Evolutionary conservation across 352 stramenopile genomes (phyloP).

Genomic region (Blastocystis sp.): DNA sequence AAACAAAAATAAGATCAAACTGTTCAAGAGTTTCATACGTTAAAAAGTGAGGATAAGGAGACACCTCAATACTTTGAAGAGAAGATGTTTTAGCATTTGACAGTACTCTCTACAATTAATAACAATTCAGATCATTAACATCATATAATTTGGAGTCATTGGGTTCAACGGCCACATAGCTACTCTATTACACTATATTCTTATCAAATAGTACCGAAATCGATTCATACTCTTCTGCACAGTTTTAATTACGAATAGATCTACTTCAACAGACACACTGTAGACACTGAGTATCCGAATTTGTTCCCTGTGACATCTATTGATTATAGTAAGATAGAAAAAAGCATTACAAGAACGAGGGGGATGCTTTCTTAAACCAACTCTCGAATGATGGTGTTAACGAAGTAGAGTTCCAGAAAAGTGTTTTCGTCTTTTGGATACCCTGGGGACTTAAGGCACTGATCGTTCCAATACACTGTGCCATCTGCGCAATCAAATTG

Average conservation of each 20-base stretch:
- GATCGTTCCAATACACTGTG: conserved; percentile 43
- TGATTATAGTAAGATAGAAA: neutral
- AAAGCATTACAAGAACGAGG: conserved; percentile 17
- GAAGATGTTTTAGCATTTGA: neutral
- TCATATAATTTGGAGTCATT: conserved; percentile 17
- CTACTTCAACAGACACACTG: neutral
- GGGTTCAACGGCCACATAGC: conserved; percentile 62
- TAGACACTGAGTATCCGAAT: conserved; percentile 65
- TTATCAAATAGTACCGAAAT: conserved; percentile 24
- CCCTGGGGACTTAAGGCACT: neutral
- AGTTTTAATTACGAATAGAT: conserved; percentile 17
- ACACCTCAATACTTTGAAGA: conserved; percentile 39
- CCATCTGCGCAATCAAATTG: conserved; percentile 17
- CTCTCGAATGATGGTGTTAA: conserved; percentile 16
- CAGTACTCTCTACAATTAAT: conserved; percentile 3
- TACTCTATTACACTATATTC: neutral
- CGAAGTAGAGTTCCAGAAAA: conserved; percentile 47
- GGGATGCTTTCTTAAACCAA: conserved; percentile 41
- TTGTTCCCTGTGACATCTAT: conserved; percentile 51
- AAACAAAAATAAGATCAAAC: conserved; percentile 65
- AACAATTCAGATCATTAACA: neutral
- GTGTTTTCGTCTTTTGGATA: neutral
- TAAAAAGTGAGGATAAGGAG: conserved; percentile 64
- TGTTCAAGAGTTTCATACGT: conserved; percentile 53
- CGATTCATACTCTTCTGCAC: conserved; percentile 42